phyloP scores from a whole-genome alignment of 208 protist species.

The Acanthamoeba castellanii region DNA sequence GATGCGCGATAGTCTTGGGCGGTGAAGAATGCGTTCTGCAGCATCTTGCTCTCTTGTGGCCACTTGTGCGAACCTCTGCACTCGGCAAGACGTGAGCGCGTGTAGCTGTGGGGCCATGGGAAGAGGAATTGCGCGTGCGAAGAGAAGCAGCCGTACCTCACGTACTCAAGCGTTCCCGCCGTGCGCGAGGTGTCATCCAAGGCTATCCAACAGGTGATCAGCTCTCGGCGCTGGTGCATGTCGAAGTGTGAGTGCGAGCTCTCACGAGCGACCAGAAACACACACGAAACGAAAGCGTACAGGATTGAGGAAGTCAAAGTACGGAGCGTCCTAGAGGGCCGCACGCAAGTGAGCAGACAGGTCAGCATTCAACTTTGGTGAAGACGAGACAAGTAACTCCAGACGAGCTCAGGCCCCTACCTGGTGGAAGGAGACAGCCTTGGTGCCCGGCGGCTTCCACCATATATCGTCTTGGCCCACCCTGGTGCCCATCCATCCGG shows the following conservation, averaged over 20 bases:
- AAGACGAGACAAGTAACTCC: no score
- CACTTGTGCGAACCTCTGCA: conserved; percentile 75
- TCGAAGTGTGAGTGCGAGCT: conserved; percentile 14
- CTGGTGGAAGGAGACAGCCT: conserved; percentile 73
- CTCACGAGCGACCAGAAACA: no score
- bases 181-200: conserved; percentile 69
- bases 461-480: conserved; percentile 78
- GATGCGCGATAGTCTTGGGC: conserved; percentile 12
- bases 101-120: not conserved
- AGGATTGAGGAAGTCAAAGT: conserved; percentile 74
- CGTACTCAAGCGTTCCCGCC: conserved; percentile 75
- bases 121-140: not conserved
- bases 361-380: no score
- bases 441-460: conserved; percentile 77
- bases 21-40: conserved; percentile 62
- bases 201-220: conserved; percentile 78
- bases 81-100: not conserved
- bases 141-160: not conserved
- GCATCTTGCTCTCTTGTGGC: conserved; percentile 30
- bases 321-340: conserved; percentile 45
- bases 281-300: not conserved
- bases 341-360: no score
- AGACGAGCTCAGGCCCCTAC: not conserved
- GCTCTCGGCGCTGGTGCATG: not conserved
- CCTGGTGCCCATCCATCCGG: conserved; percentile 75